Base-by-base conservation (phyloP, 108 stramenopile species). In the Nitzschia sp. region DNA sequence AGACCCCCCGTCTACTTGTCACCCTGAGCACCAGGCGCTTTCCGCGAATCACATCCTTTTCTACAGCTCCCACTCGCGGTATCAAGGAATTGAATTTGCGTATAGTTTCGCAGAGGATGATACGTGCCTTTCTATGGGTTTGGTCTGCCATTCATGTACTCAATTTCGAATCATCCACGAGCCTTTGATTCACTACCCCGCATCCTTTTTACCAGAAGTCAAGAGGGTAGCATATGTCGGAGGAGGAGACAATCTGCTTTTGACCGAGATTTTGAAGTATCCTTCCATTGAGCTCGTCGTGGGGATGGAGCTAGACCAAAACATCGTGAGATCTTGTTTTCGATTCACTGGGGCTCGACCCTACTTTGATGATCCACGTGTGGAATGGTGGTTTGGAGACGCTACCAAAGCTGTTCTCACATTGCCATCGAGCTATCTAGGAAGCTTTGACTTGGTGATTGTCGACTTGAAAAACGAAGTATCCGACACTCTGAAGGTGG, bases 381-480 rank as follows among this genome's bases (percentile, higher is more conserved):
- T 92, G 0, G 79, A 89, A 59, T 92, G 91, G 91, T 92, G 91
- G 91, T 91, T 84, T 64, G 90, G 89, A 11, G 89, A 94, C 70
- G 90, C 90, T 0, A 72, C 90, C 48, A 93, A 89, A 74, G 77
- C 70, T 51, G 51, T 89, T 27, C 54, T 85, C 2, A 59, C 91
- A 68, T 76, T 93, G n/a, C 92, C 92, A 1, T 63, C 83, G 21
- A 87, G 89, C 26, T 95, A 90, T 71, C 91, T 88, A 59, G 94
- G 94, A 25, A 82, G 86, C 32, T 95, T 95, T 66, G 94, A 95
- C 69, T 54, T 95, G 69, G 89, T 95, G 27, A 71, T 95, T 76
- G 85, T 95, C 21, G 94, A 93, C 58, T 69, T 93, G 30, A 87
- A 93, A 58, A 92, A 91, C 2, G 84, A 83, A 38, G 89, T 92